phyloP scores from a whole-genome alignment of 805 yeast genomes.

The Cyberlindnera amylophila region DNA sequence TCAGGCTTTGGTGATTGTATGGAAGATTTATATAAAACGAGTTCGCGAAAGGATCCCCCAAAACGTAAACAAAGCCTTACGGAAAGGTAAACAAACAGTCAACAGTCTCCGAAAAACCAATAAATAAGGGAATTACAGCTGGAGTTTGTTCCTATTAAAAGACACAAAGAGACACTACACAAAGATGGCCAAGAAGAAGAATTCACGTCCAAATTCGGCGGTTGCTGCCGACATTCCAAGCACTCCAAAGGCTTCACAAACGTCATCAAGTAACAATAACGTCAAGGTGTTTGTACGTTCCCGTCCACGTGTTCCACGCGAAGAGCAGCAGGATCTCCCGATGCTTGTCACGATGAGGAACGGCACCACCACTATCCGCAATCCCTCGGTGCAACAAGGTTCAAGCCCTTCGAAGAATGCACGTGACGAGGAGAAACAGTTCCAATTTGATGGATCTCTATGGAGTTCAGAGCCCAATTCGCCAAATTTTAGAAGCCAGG shows the following conservation, averaged over 20 bases:
- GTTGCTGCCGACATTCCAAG: background rate
- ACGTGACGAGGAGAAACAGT: constrained; percentile 29
- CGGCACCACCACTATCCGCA: constrained; percentile 12
- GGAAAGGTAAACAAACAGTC: background rate
- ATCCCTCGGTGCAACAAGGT: constrained; percentile 6
- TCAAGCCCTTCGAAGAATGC: constrained; percentile 14
- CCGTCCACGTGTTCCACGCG: constrained; percentile 37
- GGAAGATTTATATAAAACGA: no score
- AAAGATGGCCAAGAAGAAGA: background rate
- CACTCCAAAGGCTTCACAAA: background rate
- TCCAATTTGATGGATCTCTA: constrained; percentile 49
- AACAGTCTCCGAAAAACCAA: no score
- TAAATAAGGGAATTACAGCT: no score
- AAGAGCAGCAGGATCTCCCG: constrained; percentile 12
- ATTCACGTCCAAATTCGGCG: background rate
- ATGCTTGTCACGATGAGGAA: constrained; percentile 21
- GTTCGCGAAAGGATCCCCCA: background rate
- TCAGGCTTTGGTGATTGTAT: no score
- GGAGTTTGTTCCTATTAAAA: no score
- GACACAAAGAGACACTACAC: background rate
- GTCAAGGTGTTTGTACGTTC: constrained; percentile 52
- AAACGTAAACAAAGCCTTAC: background rate
- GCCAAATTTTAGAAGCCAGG: constrained; percentile 42
- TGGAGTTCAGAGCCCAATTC: constrained; percentile 38
- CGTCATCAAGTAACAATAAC: constrained; percentile 23